phyloP scores from a whole-genome alignment of 169 alveolate species.

The Plasmodium gaboni region DNA sequence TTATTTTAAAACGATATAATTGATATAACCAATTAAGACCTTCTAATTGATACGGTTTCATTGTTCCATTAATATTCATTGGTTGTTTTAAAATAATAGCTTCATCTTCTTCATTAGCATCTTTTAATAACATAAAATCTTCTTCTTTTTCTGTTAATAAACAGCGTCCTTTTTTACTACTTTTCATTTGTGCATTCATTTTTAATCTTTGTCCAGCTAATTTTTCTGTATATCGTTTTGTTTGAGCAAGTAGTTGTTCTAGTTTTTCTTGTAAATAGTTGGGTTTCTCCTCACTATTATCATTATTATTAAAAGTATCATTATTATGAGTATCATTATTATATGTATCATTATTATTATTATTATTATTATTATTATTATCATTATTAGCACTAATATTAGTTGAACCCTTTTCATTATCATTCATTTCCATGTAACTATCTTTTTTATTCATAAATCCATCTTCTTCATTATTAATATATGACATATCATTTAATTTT shows the following conservation, averaged over 20 bases:
- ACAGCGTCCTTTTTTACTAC: slow-evolving; percentile 30
- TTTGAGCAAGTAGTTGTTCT: slow-evolving; percentile 33
- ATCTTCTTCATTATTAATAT: neutral
- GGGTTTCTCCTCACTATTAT: slow-evolving; percentile 56
- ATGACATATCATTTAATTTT: neutral
- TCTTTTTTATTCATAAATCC: neutral
- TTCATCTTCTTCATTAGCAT: slow-evolving; percentile 66
- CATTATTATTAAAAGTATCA: slow-evolving; percentile 41
- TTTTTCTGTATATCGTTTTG: slow-evolving; percentile 59
- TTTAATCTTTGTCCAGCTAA: slow-evolving; percentile 52
- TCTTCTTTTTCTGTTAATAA: slow-evolving; percentile 66
- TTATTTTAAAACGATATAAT: slow-evolving; percentile 94
- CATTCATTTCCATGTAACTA: neutral
- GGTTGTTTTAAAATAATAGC: slow-evolving; percentile 77
- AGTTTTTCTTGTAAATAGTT: slow-evolving; percentile 51
- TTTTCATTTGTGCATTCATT: slow-evolving; percentile 22
- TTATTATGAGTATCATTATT: neutral
- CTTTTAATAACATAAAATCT: slow-evolving; percentile 46
- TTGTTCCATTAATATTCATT: slow-evolving; percentile 86
- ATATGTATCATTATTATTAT: neutral
- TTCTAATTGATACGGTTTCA: slow-evolving; percentile 96
- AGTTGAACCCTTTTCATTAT: neutral
- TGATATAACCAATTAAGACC: slow-evolving; percentile 98
- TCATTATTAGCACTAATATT: neutral
- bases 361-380: neutral